phyloP scores from a whole-genome alignment of 2,329 filamentous ascomycete genomes.

The Ceratocystis huliohia region DNA sequence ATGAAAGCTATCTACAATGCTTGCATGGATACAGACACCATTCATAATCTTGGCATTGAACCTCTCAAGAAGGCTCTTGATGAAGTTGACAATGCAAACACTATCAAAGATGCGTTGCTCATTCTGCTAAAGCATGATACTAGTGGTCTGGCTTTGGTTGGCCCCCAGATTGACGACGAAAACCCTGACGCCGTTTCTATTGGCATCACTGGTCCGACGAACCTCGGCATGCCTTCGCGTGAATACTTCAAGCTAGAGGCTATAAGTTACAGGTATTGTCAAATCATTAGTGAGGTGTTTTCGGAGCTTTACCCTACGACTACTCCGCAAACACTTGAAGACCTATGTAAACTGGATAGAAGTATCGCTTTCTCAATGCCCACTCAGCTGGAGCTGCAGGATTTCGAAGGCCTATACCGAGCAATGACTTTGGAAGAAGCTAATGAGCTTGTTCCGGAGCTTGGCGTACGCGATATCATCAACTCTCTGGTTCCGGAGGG shows the following conservation, averaged over 20 bases:
- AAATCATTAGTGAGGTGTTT: conserved; percentile 24
- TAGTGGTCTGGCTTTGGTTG: conserved; percentile 29
- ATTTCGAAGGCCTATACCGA: conserved; percentile 56
- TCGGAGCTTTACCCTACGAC: conserved; percentile 27
- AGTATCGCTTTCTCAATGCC: conserved; percentile 48
- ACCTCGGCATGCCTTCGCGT: conserved; percentile 49
- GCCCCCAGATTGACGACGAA: conserved; percentile 33
- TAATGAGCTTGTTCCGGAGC: conserved; percentile 41
- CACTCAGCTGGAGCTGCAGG: conserved; percentile 40
- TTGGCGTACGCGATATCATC: conserved; percentile 44
- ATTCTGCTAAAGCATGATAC: conserved; percentile 37
- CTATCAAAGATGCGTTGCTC: conserved; percentile 33
- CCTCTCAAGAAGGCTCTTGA: conserved; percentile 46
- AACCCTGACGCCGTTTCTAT: conserved; percentile 31
- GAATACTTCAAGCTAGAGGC: conserved; percentile 46
- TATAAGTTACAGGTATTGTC: conserved; percentile 39
- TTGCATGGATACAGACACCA: conserved; percentile 49
- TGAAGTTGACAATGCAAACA: conserved; percentile 30
- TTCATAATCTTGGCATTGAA: conserved; percentile 41
- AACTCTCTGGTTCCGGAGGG: conserved; percentile 31
- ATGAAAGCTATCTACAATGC: conserved; percentile 51
- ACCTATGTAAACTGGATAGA: conserved; percentile 45
- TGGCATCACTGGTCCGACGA: conserved; percentile 32
- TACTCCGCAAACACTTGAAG: conserved; percentile 32
- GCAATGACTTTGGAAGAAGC: conserved; percentile 46